Conservation (phyloP, 2,329 filamentous ascomycete genomes). For the Penicillium sp. region DNA sequence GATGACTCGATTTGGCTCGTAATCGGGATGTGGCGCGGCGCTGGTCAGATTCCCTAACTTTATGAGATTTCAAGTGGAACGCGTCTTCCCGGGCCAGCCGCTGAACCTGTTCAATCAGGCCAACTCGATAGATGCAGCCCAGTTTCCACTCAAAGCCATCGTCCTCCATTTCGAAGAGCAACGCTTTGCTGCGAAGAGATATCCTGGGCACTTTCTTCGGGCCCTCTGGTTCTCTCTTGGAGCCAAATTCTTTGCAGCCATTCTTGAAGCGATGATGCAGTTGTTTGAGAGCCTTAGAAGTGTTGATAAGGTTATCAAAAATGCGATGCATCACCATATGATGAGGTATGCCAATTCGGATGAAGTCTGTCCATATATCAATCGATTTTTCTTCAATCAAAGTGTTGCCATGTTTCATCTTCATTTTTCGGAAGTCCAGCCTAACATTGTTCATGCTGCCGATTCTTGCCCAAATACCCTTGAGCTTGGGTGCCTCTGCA, state of each 20-base stretch:
- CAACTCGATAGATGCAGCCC: constrained; percentile 87
- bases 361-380: constrained; percentile 80
- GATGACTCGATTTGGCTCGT: constrained; percentile 54
- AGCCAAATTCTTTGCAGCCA: constrained; percentile 80
- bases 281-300: constrained; percentile 81
- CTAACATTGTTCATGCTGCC: constrained; percentile 79
- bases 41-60: constrained; percentile 68
- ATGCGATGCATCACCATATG: constrained; percentile 86
- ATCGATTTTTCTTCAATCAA: constrained; percentile 75
- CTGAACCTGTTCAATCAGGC: constrained; percentile 85
- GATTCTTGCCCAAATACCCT: constrained; percentile 79
- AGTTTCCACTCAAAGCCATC: constrained; percentile 97
- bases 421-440: constrained; percentile 75
- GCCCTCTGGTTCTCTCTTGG: constrained; percentile 79
- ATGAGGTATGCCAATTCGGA: constrained; percentile 84
- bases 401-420: constrained; percentile 63
- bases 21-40: constrained; percentile 52
- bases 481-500: constrained; percentile 81
- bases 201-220: constrained; percentile 86
- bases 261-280: constrained; percentile 91
- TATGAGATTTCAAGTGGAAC: constrained; percentile 82
- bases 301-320: constrained; percentile 90
- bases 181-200: constrained; percentile 74
- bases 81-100: constrained; percentile 86
- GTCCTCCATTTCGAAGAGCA: constrained; percentile 92